Evolutionary conservation across 768 basidiomycete species (phyloP).

Genomic region (Trametes sanguinea): DNA sequence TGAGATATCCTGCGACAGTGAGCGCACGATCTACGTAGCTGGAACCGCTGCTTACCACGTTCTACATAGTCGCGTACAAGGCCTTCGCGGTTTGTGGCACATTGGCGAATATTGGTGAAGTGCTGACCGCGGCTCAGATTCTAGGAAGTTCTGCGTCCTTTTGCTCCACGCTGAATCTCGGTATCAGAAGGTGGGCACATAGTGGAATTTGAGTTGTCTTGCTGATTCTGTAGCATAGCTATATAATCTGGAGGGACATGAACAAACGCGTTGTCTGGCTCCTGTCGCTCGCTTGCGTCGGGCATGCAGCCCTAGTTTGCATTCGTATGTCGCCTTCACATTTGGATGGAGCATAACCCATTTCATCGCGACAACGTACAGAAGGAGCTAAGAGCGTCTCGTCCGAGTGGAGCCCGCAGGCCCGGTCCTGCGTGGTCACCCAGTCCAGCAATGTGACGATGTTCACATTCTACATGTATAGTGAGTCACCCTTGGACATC

Average conservation of each 20-base stretch:
- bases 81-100: background rate
- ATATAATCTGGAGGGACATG: conserved; percentile 21
- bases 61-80: conserved; percentile 5
- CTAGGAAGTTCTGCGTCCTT: conserved; percentile 13
- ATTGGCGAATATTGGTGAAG: background rate
- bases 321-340: conserved; percentile 3
- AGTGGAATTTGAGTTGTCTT: background rate
- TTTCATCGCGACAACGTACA: background rate
- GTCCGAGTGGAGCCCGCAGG: background rate
- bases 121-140: background rate
- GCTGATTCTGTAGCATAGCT: background rate
- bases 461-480: conserved; percentile 21
- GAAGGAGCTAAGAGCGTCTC: conserved; percentile 10
- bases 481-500: background rate
- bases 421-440: background rate
- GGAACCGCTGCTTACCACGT: background rate
- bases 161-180: conserved; percentile 16
- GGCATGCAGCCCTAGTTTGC: conserved; percentile 9
- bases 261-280: conserved; percentile 10
- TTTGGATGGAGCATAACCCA: background rate
- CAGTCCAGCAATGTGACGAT: conserved; percentile 11
- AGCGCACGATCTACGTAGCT: background rate
- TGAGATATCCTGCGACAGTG: conserved; percentile 9
- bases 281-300: background rate
- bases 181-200: conserved; percentile 3